Evolutionary conservation across 768 basidiomycete genomes (phyloP), one percentile per base, ranked within the genome.

Genomic region (Suillus americanus): DNA sequence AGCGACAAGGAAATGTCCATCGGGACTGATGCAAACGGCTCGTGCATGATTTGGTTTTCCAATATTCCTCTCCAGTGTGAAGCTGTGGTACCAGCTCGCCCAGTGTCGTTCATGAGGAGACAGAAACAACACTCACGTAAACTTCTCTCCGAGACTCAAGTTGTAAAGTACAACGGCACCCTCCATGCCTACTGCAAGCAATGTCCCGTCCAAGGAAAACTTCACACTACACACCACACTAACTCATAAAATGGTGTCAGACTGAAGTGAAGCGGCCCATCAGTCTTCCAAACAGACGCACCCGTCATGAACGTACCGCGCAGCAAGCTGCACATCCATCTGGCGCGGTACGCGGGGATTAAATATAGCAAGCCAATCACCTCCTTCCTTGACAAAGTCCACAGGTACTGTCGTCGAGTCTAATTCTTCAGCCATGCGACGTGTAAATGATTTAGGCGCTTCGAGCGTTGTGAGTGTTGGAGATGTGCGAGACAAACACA

Each of bases 191-290:
- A 97, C 98, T 37, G 97, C 97, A 38, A 98, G 85, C 66, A 83
- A 89, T 75, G 92, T 94, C 33, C 96, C 94, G 76, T 99, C 95
- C 16, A 94, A 92, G 60, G 94, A 97, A 79, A 97, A 97, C 65
- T 91, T 86, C 33, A 97, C 95, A 72, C 95, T 97, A 70, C 96
- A 93, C 10, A 91, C 90, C 28, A 91, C 90, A 65, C 90, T 90
- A 67, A 64, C 28, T 16, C 37, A 56, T 30, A 33, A 53, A 61
- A 25, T 33, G 18, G 30, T 28, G 20, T 59, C 38, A 59, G 57
- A 41, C 41, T 37, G 62, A 28, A 25, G 35, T 37, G 28, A 64
- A 46, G n/a, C n/a, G n/a, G n/a, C n/a, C 18, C 20, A 64, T 33
- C 20, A 48, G 61, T 23, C 25, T 43, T 59, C 63, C 40, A 41